phyloP scores from a whole-genome alignment of 495 filamentous ascomycete genomes.

The Bryoglossum gracile region DNA sequence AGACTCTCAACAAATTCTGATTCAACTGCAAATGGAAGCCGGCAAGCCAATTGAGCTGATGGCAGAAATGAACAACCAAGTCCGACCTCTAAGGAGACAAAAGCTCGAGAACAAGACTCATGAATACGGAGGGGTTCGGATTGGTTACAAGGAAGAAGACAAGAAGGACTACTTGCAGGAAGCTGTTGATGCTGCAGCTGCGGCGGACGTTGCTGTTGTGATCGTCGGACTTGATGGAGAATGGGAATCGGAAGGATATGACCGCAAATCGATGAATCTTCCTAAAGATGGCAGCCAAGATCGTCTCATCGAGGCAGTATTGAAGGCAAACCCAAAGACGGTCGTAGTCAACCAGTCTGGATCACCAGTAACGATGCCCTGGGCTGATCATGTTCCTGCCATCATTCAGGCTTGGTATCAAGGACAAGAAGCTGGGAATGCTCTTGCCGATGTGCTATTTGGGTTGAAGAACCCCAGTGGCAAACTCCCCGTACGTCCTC shows the following conservation, averaged over 20 bases:
- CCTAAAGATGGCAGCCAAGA: conserved; percentile 65
- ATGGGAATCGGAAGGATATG: conserved; percentile 86
- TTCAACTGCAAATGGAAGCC: conserved; percentile 44
- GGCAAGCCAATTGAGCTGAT: conserved; percentile 40
- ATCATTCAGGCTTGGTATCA: conserved; percentile 69
- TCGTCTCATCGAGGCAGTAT: conserved; percentile 60
- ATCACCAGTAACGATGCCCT: conserved; percentile 80
- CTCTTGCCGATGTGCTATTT: conserved; percentile 60
- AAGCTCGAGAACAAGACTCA: conserved; percentile 45
- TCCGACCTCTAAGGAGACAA: conserved; percentile 46
- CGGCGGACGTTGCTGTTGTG: conserved; percentile 68
- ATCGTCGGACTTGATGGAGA: conserved; percentile 76
- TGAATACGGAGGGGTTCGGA: conserved; percentile 66
- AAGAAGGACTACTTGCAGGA: conserved; percentile 62
- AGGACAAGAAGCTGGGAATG: conserved; percentile 62
- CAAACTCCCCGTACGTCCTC: conserved; percentile 44
- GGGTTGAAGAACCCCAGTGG: conserved; percentile 59
- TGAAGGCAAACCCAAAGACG: conserved; percentile 63
- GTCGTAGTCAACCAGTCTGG: conserved; percentile 79
- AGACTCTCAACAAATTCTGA: conserved; percentile 47
- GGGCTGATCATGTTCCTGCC: conserved; percentile 59
- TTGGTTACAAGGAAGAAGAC: conserved; percentile 65
- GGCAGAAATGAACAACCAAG: conserved; percentile 54
- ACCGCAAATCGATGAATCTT: conserved; percentile 76
- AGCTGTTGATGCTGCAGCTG: conserved; percentile 59